phyloP scores from a whole-genome alignment of 1,139 yeast genomes.

The Tardiomyces digboiensis region DNA sequence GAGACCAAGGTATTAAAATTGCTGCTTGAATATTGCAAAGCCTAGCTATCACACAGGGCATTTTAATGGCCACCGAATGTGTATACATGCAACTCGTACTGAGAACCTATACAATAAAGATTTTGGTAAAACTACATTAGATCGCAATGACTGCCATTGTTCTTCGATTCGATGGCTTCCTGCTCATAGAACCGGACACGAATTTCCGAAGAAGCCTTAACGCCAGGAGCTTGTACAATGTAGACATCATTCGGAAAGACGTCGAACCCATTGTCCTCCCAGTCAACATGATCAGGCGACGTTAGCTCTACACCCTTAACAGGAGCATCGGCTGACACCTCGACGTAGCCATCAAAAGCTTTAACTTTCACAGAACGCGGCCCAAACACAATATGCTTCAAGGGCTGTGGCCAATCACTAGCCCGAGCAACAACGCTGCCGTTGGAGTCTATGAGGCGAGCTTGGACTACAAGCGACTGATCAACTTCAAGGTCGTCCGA shows the following conservation, averaged over 20 bases:
- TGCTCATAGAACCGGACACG: conserved; percentile 4
- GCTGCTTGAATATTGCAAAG: too few species aligned
- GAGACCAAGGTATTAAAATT: too few species aligned
- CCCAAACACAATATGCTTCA: conserved; percentile 33
- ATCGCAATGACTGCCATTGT: neutral
- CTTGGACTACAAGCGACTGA: conserved; percentile 19
- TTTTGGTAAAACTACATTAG: too few species aligned
- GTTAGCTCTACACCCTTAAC: conserved; percentile 33
- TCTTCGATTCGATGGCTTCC: neutral
- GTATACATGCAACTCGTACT: too few species aligned
- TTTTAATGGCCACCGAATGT: too few species aligned
- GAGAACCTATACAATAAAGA: too few species aligned
- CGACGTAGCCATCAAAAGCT: conserved; percentile 11
- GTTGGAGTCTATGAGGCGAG: conserved; percentile 10
- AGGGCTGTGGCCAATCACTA: conserved; percentile 47
- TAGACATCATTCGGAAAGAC: conserved; percentile 31
- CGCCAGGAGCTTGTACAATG: conserved; percentile 9
- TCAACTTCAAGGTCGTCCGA: conserved; percentile 11
- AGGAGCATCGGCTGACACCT: conserved; percentile 26
- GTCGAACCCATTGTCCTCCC: conserved; percentile 37
- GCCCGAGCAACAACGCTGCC: conserved; percentile 26
- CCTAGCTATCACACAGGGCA: too few species aligned
- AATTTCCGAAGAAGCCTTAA: neutral
- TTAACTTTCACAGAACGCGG: conserved; percentile 11
- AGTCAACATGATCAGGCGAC: conserved; percentile 12